These are phyloP conservation scores for Mycena albidolilacea DNA, from an alignment of 768 basidiomycete genomes.

Conservation along the genomic window DNA sequence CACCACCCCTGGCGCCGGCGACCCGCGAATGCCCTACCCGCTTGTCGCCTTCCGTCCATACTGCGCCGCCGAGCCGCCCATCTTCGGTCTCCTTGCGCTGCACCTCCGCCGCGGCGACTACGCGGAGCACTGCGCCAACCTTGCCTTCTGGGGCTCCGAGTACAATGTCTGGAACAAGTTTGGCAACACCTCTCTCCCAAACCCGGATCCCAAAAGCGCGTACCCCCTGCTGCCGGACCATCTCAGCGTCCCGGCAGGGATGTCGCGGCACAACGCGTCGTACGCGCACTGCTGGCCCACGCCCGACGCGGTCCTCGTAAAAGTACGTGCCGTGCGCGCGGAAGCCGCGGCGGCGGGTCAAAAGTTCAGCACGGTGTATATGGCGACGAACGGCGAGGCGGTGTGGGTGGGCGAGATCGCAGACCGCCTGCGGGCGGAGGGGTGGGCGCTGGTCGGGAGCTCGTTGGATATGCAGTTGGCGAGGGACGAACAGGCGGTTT, in stretches of 20 bases:
- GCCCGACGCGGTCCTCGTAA: slow-evolving; percentile 4
- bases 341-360: neutral
- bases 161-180: slow-evolving; percentile 35
- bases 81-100: slow-evolving; percentile 26
- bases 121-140: slow-evolving; percentile 28
- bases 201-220: no score
- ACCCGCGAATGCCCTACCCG: slow-evolving; percentile 13
- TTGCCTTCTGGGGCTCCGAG: slow-evolving; percentile 19
- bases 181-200: neutral
- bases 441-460: slow-evolving; percentile 58
- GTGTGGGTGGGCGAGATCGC: slow-evolving; percentile 59
- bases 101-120: slow-evolving; percentile 39
- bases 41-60: slow-evolving; percentile 27
- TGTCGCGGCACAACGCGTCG: neutral
- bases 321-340: slow-evolving; percentile 5
- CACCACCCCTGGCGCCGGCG: neutral
- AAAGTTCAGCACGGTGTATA: slow-evolving; percentile 55
- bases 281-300: slow-evolving; percentile 28
- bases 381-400: slow-evolving; percentile 61
- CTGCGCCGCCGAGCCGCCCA: slow-evolving; percentile 23
- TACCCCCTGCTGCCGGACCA: slow-evolving; percentile 27
- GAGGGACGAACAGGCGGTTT: slow-evolving; percentile 20
- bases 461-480: slow-evolving; percentile 36
- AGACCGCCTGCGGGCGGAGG: slow-evolving; percentile 47
- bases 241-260: neutral